Percentiles rank a stretch among this genome's conserved stretches.
These are phyloP conservation scores for Fusarium papillatum DNA, from an alignment of 2,329 filamentous ascomycete species.

Conservation along the genomic window DNA sequence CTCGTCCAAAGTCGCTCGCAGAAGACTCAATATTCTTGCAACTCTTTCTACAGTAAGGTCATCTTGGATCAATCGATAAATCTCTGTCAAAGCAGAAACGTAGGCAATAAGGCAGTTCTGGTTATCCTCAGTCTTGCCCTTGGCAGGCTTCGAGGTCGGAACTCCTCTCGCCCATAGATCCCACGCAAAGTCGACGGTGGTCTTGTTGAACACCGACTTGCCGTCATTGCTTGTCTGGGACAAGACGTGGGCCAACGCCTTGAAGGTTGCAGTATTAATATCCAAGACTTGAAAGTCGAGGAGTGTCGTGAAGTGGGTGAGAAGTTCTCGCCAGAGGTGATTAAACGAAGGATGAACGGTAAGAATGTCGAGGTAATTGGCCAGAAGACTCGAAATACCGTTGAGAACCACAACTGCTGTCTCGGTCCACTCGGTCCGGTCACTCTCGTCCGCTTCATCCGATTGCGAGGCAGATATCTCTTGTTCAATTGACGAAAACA, in stretches of 20 bases:
- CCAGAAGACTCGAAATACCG: conserved; percentile 80
- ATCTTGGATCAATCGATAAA: conserved; percentile 81
- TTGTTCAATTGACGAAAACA: conserved; percentile 78
- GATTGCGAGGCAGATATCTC: conserved; percentile 60
- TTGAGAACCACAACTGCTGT: conserved; percentile 82
- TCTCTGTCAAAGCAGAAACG: conserved; percentile 78
- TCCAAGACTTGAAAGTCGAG: conserved; percentile 75
- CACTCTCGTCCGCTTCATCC: conserved; percentile 55
- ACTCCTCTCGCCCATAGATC: conserved; percentile 77
- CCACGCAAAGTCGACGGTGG: conserved; percentile 75
- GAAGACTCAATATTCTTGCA: conserved; percentile 76
- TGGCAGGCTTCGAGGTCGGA: conserved; percentile 59
- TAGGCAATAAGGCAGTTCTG: conserved; percentile 91
- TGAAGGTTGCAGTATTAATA: conserved; percentile 79
- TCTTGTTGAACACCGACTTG: conserved; percentile 59
- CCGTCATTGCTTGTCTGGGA: conserved; percentile 60
- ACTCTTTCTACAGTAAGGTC: conserved; percentile 74
- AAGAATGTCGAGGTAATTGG: conserved; percentile 82
- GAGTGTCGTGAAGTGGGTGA: conserved; percentile 76
- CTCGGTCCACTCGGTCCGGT: conserved; percentile 75
- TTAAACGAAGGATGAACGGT: conserved; percentile 76
- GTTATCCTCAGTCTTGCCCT: conserved; percentile 69
- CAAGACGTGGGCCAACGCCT: conserved; percentile 75
- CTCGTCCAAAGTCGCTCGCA: conserved; percentile 78
- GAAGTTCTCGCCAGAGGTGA: conserved; percentile 80